phyloP scores from a whole-genome alignment of 2,329 filamentous ascomycete species.

The Fusarium sp. region DNA sequence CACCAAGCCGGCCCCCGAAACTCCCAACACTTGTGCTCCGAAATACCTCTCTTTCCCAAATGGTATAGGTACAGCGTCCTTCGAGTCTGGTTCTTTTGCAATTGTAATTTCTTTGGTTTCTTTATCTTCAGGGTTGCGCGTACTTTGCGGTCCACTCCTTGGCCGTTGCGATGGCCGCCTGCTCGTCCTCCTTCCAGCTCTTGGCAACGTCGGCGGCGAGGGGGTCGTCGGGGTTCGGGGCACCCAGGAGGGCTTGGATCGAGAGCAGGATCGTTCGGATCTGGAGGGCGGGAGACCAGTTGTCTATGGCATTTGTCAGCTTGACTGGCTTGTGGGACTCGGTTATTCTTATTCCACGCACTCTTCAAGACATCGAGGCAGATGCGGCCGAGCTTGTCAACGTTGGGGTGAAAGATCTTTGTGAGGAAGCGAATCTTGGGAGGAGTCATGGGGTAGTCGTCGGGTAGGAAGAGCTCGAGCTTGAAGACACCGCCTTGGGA shows the following conservation, averaged over 20 bases:
- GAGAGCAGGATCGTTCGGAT: slow-evolving; percentile 99
- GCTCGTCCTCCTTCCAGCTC: slow-evolving; percentile 97
- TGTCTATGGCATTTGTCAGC: slow-evolving; percentile 69
- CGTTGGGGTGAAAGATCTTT: slow-evolving; percentile 99
- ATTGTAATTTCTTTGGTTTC: slow-evolving; percentile 16
- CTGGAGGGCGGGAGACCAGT: slow-evolving; percentile 98
- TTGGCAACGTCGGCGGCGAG: slow-evolving; percentile 97
- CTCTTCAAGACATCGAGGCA: slow-evolving; percentile 98
- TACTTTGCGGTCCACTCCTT: slow-evolving; percentile 91
- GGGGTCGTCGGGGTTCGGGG: slow-evolving; percentile 98
- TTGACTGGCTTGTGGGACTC: not conserved
- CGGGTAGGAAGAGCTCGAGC: slow-evolving; percentile 95
- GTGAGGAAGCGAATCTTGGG: slow-evolving; percentile 98
- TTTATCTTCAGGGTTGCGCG: slow-evolving; percentile 64
- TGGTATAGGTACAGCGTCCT: not conserved
- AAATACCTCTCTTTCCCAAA: slow-evolving; percentile 1
- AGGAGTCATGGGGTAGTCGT: slow-evolving; percentile 99
- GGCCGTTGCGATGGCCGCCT: slow-evolving; percentile 90
- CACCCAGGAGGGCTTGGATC: slow-evolving; percentile 95
- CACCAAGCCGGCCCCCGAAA: slow-evolving; percentile 30
- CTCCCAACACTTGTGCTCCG: slow-evolving; percentile 30
- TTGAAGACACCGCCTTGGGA: slow-evolving; percentile 83
- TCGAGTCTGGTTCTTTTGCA: slow-evolving; percentile 22
- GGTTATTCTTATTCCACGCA: slow-evolving; percentile 55
- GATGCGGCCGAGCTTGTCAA: slow-evolving; percentile 96